Base-by-base conservation (phyloP, 768 basidiomycete genomes). In the Lyophyllum semitale region DNA sequence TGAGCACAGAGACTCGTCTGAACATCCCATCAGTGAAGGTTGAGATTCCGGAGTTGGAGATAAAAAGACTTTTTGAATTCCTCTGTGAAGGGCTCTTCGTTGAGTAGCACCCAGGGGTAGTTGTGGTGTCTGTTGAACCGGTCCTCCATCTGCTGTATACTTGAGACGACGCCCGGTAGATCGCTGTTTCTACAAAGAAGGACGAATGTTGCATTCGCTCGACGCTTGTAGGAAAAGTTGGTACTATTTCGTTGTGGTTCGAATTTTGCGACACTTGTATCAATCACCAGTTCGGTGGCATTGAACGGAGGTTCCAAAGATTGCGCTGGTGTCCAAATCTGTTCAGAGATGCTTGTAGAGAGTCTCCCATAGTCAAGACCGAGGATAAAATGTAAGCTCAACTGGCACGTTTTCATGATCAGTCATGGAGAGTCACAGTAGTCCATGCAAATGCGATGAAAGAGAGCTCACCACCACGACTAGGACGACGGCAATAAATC, bases 71-170 rank as follows among this genome's bases (percentile, higher is more conserved):
- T 69, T 66, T 87, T 89, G 72, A 93, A 92, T 33, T 85, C 82
- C 6, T 87, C 83, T 3, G 81, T 79, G 66, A 92, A 93, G 0
- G 82, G 82, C 60, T 85, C 85, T 48, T 95, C 92, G 67, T 95
- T 94, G 35, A 95, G 77, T 63, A 94, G 84, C n/a, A 90, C 84
- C 74, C 87, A 94, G 8, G 91, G 89, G 69, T 94, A 94, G 13
- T 72, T 72, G 59, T 84, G 85, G 58, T 82, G 77, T 57, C 76
- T 78, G 74, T 98, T 98, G 73, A 95, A 96, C 26, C 89, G 75
- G 62, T 91, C 87, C 73, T 98, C 95, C 70, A 88, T 76, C 55
- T 83, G 81, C 58, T 81, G 80, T 57, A 89, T 83, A 54, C 82
- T 84, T 27, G 79, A 72, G 27, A 83, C 66, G 30, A 81, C 81